Evolutionary conservation across 371 early-diverging fungal genomes (phyloP), one percentile per base, ranked within the genome.

Genomic region (Mortierella sp.): DNA sequence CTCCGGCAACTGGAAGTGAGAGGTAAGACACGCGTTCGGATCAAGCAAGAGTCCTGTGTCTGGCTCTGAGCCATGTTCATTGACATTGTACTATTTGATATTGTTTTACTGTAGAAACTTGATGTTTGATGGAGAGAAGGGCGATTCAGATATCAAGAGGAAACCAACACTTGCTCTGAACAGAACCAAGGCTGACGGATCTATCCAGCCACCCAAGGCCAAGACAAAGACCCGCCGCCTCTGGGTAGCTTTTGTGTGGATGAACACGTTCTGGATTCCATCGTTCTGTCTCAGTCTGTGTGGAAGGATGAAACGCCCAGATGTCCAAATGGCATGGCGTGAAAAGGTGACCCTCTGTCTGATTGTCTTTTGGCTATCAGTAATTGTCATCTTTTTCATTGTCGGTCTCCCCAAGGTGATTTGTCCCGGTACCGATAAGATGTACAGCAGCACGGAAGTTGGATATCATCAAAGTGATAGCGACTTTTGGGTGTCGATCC

Each of bases 241-340:
- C 21, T 96, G 97, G 97, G 73, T 96, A 3, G 83, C 79, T 22
- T 85, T 91, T 67, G 91, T 92, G 2, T 92, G 91, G 91, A 64
- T 86, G 31, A 66, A 88, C 53, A 96, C 97, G 0, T 94, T 90
- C 87, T 94, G 93, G 91, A 86, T 94, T 21, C 94, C 94, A 12
- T 82, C 87, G 31, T 85, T 82, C 29, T 83, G 82, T 37, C 78
- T 94, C 12, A 77, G 84, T 5, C 69, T 83, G 73, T 81, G 86
- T 47, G 92, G 91, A 54, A 82, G 88, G 29, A 93, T 93, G 88
- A 91, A 89, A 79, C 86, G 87, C 34, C 84, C 82, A 52, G 96
- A 96, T 71, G 73, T 87, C 63, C 67, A 79, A 68, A 57, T 86
- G 79, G 94, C 94, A 0, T 94, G 94, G 94, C 78, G 92, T 28